Evolutionary conservation across 345 rosid genomes (phyloP), one percentile per base, ranked within the genome.

Genomic region (Salix brachista): DNA sequence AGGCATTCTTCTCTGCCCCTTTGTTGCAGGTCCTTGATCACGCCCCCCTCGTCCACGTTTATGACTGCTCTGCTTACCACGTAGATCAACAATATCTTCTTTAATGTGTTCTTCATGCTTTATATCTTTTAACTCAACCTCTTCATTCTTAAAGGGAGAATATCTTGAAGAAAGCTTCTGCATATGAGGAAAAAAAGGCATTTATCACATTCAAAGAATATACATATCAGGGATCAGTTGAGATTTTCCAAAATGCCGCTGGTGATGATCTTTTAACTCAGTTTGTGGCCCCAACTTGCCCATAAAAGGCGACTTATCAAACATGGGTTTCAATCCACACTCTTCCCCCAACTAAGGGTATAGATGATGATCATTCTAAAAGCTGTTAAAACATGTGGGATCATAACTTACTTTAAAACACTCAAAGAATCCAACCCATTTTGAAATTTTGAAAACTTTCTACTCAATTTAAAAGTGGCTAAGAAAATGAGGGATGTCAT

Each of bases 111-210:
- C 81, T 13, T 77, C 83, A 75, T 76, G 91, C 46, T 83, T 84
- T 54, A 70, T 70, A 80, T 84, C 97, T 70, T 80, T 84, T 5
- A 81, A 69, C 32, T 76, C 86, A 46, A 72, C 78, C 77, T 89
- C 89, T 79, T 89, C 90, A 78, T 70, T 84, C 87, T 91, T 88
- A 46, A 77, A 34, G 12, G 81, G 85, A 17, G 85, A 74, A 73
- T 73, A 80, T 70, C 86, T 87, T 65, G 83, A 84, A 75, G 89
- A 84, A 78, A 85, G 87, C 77, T 84, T 89, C 99, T 92, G 94
- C 76, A 84, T 25, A 80, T 16, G 32, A 64, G 72, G 70, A 75
- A 73, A 79, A 1, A 32, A 32, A 9, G 30, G 69, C 26, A 76
- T 25, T 26, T 6, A 58, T 58, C 62, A 58, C 23, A 58, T n/a